Base-by-base conservation (phyloP, 148 eudicot species). In the Drosera capensis region DNA sequence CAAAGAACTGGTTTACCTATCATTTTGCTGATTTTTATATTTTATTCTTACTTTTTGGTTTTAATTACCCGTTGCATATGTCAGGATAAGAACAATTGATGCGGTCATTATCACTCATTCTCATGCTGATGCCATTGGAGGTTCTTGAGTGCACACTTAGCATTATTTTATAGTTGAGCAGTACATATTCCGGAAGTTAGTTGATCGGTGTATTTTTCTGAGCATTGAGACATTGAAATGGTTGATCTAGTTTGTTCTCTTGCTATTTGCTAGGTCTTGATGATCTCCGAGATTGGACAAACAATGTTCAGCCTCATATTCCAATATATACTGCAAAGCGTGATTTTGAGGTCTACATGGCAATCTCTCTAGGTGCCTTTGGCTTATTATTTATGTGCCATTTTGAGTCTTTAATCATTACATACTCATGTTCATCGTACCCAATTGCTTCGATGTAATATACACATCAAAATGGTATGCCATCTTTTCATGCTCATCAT, bases 91-190 rank as follows among this genome's bases (percentile, higher is more conserved):
- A 79, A 66, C 57, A 54, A 45, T 90, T 52, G 99, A 90, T 58
- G 95, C 95, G 19, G 99, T 85, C 70, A 44, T 90, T 52, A 78
- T 85, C 62, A 90, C 99, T 64, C 99, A 90, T 76, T 90, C 99
- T 57, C 99, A 90, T 78, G 99, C 99, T 74, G 99, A 85, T 64
- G 95, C 99, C 48, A 85, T 90, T 70, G 95, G 99, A 90, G 95
- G 99, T 90, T 74, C 65, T 62, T 60, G 65, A 57, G 46, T 54
- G 38, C 66, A 59, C 39, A 62, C 67, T 46, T 43, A 46, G 30
- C 54, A 31, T 64, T 57, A 18, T 26, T 48, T 38, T 63, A 55
- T 35, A 40, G 59, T 48, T 48, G 36, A 54, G 53, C 42, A 45
- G 28, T 16, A 34, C 22, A 37, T 46, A 8, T 48, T 55, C 43